Evolutionary conservation across 1,284 basidiomycete species (phyloP), one percentile per base, ranked within the genome.

Genomic region (Boletellus sp.): DNA sequence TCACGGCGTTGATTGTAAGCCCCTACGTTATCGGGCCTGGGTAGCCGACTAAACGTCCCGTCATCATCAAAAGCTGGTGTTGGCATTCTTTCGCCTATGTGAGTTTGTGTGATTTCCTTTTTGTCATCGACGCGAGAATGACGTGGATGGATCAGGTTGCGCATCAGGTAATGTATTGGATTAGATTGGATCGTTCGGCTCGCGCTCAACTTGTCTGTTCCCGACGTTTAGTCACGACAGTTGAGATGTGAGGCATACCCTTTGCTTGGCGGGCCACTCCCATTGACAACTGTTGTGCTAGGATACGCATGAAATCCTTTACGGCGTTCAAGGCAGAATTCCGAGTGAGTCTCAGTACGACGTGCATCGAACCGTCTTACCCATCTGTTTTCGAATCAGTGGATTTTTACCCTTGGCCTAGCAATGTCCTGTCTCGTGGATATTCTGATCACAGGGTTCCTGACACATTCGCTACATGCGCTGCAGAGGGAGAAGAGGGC

Each of bases 381-480:
- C 7, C 24, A 7, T 24, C 32, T 30, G 15, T 24, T 30, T 41
- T 53, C 36, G 11, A 13, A 32, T 75, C 72, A 69, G 68, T 78
- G 76, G 73, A 67, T 78, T 13, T 79, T 81, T 52, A 81, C 81
- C 0, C 66, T 71, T 4, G 82, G 81, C 3, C 69, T 81, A 4
- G 62, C 74, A 0, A 60, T 81, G 28, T 80, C 79, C 1, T 72
- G 75, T 0, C 65, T 67, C 3, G 66, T 77, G 11, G 81, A 82
- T 52, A 53, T 81, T 28, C 56, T 81, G 30, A 75, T 82, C 47
- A 77, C 79, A 2, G 58, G 63, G 6, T 72, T 68, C 44, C 61
- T 82, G 51, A 78, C 72, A 43, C 71, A 73, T 56, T 75, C 74
- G 24, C 63, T 82, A 3, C 66, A 67, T 35, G 63, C 50, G 57